Conservation (phyloP, 768 basidiomycete genomes). For the Candolleomyces efflorescens region DNA sequence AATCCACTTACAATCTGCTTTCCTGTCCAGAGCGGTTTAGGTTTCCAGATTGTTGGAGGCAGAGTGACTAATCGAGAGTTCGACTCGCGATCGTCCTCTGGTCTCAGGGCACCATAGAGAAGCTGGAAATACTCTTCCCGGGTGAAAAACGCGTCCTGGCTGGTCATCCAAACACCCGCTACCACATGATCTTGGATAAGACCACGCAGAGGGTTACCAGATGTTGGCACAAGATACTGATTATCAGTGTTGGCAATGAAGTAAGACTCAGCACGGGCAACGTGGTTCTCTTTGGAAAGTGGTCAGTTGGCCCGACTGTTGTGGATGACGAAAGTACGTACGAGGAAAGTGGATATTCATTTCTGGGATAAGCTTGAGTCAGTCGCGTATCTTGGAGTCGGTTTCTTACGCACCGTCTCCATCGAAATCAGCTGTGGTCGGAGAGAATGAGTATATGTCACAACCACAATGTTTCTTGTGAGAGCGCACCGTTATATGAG, state of each 20-base stretch:
- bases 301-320: not conserved
- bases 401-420: constrained; percentile 25
- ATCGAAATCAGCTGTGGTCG: constrained; percentile 23
- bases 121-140: constrained; percentile 96
- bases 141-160: constrained; percentile 90
- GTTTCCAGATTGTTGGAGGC: constrained; percentile 92
- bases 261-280: constrained; percentile 91
- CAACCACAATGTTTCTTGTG: constrained; percentile 7
- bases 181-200: constrained; percentile 99
- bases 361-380: constrained; percentile 43
- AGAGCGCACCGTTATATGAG: constrained; percentile 83
- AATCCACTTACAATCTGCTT: constrained; percentile 82
- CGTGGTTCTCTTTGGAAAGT: constrained; percentile 71
- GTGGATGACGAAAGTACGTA: constrained; percentile 34
- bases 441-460: constrained; percentile 12
- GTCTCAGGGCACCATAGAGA: constrained; percentile 88
- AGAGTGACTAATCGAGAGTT: constrained; percentile 70
- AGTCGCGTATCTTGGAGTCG: not conserved
- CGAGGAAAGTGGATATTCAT: constrained; percentile 99
- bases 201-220: constrained; percentile 95
- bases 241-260: constrained; percentile 97
- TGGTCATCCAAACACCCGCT: constrained; percentile 99
- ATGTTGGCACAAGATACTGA: constrained; percentile 98
- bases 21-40: constrained; percentile 90
- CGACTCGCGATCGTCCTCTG: constrained; percentile 69